These are phyloP conservation scores for Diaporthe longicolla DNA, from an alignment of 2,329 filamentous ascomycete genomes.

Conservation along the genomic window DNA sequence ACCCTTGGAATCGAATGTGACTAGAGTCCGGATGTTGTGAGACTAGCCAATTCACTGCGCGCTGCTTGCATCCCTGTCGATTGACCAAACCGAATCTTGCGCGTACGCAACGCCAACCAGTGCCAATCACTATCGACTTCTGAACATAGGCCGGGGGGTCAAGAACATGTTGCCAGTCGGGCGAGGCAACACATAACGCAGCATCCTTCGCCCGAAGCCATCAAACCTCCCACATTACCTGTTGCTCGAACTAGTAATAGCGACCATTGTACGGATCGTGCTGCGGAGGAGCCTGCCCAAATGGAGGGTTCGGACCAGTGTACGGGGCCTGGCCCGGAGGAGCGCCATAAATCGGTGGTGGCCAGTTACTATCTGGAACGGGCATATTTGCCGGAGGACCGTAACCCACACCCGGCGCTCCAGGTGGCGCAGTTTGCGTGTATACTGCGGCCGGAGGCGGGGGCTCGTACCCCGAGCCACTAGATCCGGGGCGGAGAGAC, in stretches of 20 bases:
- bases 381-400: constrained; percentile 23
- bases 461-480: constrained; percentile 56
- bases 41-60: background rate
- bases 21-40: too few relatives aligned
- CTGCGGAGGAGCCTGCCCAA: constrained; percentile 40
- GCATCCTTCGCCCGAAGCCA: background rate
- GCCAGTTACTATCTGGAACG: constrained; percentile 39
- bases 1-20: background rate
- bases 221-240: too few relatives aligned
- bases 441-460: constrained; percentile 54
- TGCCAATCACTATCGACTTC: background rate
- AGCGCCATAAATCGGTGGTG: constrained; percentile 38
- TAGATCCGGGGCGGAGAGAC: constrained; percentile 64
- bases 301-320: constrained; percentile 34
- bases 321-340: constrained; percentile 33
- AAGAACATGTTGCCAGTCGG: background rate
- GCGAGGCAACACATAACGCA: background rate
- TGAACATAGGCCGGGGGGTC: background rate
- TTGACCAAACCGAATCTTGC: background rate
- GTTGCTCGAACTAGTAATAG: constrained; percentile 38
- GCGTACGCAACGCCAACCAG: background rate
- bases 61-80: background rate
- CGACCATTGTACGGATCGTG: constrained; percentile 40
- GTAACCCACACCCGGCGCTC: constrained; percentile 35
- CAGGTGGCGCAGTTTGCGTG: constrained; percentile 40